These are phyloP conservation scores for Fusarium dimerum DNA, from an alignment of 2,329 filamentous ascomycete genomes.

Conservation along the genomic window DNA sequence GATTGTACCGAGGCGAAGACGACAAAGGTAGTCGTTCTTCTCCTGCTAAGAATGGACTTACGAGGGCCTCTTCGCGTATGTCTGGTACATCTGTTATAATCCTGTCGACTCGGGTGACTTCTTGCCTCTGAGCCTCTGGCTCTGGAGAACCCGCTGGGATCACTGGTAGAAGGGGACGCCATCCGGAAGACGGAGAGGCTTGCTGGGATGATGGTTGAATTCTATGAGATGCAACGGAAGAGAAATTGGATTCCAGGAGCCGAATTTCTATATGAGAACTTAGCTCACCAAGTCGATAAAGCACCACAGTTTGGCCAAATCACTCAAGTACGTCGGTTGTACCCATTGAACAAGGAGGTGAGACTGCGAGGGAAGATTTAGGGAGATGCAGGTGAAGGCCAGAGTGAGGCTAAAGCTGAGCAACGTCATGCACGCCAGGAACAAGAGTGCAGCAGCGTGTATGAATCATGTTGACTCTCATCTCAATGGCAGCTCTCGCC, in stretches of 20 bases:
- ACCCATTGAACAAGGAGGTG: not conserved
- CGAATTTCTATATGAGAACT: slow-evolving; percentile 30
- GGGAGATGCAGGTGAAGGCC: slow-evolving; percentile 17
- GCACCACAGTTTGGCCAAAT: slow-evolving; percentile 29
- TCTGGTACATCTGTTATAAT: slow-evolving; percentile 5
- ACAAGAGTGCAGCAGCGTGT: slow-evolving; percentile 13
- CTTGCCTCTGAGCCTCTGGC: slow-evolving; percentile 7
- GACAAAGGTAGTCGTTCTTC: slow-evolving; percentile 31
- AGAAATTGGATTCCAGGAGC: slow-evolving; percentile 17
- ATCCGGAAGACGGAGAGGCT: slow-evolving; percentile 6
- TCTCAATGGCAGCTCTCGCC: no score
- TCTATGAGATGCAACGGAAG: slow-evolving; percentile 14
- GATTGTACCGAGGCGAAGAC: slow-evolving; percentile 25
- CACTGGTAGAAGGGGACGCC: slow-evolving; percentile 20
- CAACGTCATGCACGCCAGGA: slow-evolving; percentile 16
- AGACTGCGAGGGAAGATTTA: slow-evolving; percentile 12
- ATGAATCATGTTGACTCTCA: not conserved
- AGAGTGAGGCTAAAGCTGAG: slow-evolving; percentile 14
- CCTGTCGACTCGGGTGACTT: not conserved
- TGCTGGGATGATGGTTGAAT: slow-evolving; percentile 14
- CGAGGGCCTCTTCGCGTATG: slow-evolving; percentile 4
- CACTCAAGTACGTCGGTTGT: slow-evolving; percentile 11
- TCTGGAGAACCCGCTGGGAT: slow-evolving; percentile 7
- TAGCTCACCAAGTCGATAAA: slow-evolving; percentile 29
- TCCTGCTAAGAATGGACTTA: slow-evolving; percentile 37